Evolutionary conservation across 148 eudicot genomes (phyloP), one percentile per base, ranked within the genome.

Genomic region (Fagopyrum homotropicum): DNA sequence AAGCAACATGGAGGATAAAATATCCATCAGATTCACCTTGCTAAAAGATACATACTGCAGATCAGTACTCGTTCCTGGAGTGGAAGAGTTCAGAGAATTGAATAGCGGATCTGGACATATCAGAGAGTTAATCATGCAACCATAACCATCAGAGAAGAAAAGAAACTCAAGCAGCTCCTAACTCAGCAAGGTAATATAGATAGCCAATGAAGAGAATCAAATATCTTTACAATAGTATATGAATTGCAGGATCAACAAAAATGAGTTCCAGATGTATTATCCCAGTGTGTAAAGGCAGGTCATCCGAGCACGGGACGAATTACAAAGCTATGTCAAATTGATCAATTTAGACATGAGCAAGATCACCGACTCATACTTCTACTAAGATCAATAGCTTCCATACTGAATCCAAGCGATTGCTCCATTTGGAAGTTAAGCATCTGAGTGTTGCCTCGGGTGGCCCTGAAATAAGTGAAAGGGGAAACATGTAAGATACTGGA

Each of bases 331-430:
- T 35, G 46, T 66, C 71, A 40, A 12, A 66, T 40, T 35, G 9
- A 66, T 40, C 46, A 43, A 16, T 22, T 66, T 26, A 29, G 43
- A 26, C 14, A 61, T 22, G 68, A 61, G 9, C 9, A 61, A 61
- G 68, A 11, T 10, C 59, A 81, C 16, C 11, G 46, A 79, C 50
- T 80, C 90, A 80, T 82, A 93, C 94, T 82, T 86, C 87, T 84
- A 77, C 78, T 82, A 75, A 74, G 75, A 79, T 87, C 84, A 79
- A 87, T 78, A 77, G 86, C 91, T 73, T 87, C 94, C 22, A 83
- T 77, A 60, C 81, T 87, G 76, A 84, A 89, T 75, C 88, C 92
- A 49, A 89, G 89, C 77, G 91, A 87, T 77, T 93, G 96, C 79
- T 93, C 98, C 69, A 84, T 79, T 48, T 89, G 88, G 64, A 82